Base-by-base conservation (phyloP, 208 protist genomes). In the Tritrichomonas musculus region DNA sequence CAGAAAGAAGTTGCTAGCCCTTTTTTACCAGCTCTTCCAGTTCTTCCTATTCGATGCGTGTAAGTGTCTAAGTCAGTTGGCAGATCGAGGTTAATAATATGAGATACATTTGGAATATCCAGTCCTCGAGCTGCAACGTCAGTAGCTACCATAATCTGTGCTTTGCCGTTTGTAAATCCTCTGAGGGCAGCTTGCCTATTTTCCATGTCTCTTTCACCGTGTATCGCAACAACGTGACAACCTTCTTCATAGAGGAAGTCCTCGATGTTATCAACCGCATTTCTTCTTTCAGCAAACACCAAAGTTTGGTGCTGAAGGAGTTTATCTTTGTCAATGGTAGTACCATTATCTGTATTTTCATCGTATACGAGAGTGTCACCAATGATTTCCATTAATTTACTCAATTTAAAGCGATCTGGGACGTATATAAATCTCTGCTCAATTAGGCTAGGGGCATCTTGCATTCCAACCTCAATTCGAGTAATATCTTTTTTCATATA, bases 41-140 rank as follows among this genome's bases (percentile, higher is more conserved):
- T 99, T 96, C 99, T 97, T 93, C 99, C 99, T 94, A 99, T 99
- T 93, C 99, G 96, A 96, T 99, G 99, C 17, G 99, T 97, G 96
- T 99, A 99, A 94, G 99, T 98, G 92, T 99, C 98, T 94, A 99
- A 98, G 39, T 98, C 97, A 92, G 96, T 97, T 30, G 98, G 98
- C 92, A 99, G 95, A 95, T 99, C 98, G 95, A 98, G 99, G 95
- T 99, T 99, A 27, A 99, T 97, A 64, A 99, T 98, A 72, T 98
- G 94, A n/a, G 95, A 80, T 36, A 99, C 98, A 92, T 99, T 97
- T 25, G 97, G 97, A 93, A 99, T 98, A 94, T 99, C 98, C 17
- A 99, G 95, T 17, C 98, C 98, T 88, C 98, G 97, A 27, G 97
- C 97, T 27, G 98, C 98, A 25, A 99, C 98, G 94, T 99, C 98